Conservation (phyloP, 2,329 filamentous ascomycete species). For the Fusarium marasasianum region DNA sequence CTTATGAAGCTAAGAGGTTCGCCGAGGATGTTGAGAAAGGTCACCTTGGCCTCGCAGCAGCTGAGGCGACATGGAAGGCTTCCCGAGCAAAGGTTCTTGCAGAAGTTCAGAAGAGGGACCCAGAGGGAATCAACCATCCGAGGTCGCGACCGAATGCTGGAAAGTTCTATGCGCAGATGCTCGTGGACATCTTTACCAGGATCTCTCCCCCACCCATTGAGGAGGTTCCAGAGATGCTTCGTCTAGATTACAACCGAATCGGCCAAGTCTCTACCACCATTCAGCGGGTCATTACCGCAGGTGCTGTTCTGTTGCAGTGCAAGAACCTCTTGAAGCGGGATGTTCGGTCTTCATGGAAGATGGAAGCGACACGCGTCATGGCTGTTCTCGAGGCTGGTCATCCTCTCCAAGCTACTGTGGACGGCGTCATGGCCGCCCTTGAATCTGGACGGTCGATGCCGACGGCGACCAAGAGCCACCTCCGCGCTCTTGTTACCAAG, state of each 20-base stretch:
- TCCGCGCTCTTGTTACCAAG: slow-evolving; percentile 66
- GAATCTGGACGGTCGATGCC: slow-evolving; percentile 73
- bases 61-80: slow-evolving; percentile 72
- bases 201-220: slow-evolving; percentile 63
- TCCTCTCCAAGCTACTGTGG: slow-evolving; percentile 62
- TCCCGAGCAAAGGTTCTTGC: slow-evolving; percentile 71
- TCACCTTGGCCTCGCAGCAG: slow-evolving; percentile 63
- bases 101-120: slow-evolving; percentile 74
- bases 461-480: slow-evolving; percentile 66
- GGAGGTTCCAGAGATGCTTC: slow-evolving; percentile 77
- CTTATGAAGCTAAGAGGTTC: slow-evolving; percentile 80
- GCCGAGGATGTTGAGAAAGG: slow-evolving; percentile 69
- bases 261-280: slow-evolving; percentile 50
- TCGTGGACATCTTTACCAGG: slow-evolving; percentile 79
- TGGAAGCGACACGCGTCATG: slow-evolving; percentile 76
- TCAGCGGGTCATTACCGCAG: slow-evolving; percentile 73
- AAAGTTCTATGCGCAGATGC: slow-evolving; percentile 78
- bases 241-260: slow-evolving; percentile 73
- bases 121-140: slow-evolving; percentile 71
- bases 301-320: slow-evolving; percentile 79
- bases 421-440: slow-evolving; percentile 70
- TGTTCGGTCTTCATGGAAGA: slow-evolving; percentile 80
- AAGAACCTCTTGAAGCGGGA: slow-evolving; percentile 87
- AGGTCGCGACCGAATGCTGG: slow-evolving; percentile 71
- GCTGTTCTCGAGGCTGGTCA: slow-evolving; percentile 69